Evolutionary conservation across 2,329 filamentous ascomycete genomes (phyloP).

Genomic region (Alternaria viburni): DNA sequence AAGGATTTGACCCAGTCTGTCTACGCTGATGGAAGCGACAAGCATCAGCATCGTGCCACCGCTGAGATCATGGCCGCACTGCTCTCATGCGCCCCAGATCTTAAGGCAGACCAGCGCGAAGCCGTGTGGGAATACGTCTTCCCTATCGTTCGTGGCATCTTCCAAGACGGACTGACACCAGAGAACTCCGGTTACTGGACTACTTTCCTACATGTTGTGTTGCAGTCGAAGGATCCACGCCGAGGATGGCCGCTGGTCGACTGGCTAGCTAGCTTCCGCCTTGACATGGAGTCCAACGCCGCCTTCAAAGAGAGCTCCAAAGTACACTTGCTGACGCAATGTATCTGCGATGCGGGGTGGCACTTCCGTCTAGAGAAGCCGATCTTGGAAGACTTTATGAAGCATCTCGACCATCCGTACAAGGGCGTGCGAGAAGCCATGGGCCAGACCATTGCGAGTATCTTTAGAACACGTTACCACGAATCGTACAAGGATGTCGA

Average conservation of each 20-base stretch:
- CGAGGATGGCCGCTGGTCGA: slow-evolving; percentile 86
- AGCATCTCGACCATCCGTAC: slow-evolving; percentile 95
- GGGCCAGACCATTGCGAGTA: slow-evolving; percentile 83
- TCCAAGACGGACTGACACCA: slow-evolving; percentile 89
- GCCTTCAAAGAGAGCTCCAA: slow-evolving; percentile 99
- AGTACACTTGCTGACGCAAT: slow-evolving; percentile 86
- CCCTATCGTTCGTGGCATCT: slow-evolving; percentile 83
- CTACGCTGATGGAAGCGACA: slow-evolving; percentile 92
- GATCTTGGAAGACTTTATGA: slow-evolving; percentile 85
- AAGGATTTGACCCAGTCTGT: slow-evolving; percentile 78
- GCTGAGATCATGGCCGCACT: slow-evolving; percentile 90
- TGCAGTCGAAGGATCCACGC: slow-evolving; percentile 88
- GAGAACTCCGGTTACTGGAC: slow-evolving; percentile 96
- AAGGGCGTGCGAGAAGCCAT: slow-evolving; percentile 96
- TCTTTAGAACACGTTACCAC: slow-evolving; percentile 90
- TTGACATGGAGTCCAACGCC: slow-evolving; percentile 94
- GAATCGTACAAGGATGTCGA: slow-evolving; percentile 87
- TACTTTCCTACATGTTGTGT: slow-evolving; percentile 86
- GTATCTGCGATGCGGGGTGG: slow-evolving; percentile 89
- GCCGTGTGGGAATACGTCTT: slow-evolving; percentile 88
- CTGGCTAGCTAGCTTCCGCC: slow-evolving; percentile 79
- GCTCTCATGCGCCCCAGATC: slow-evolving; percentile 79
- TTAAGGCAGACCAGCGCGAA: slow-evolving; percentile 73
- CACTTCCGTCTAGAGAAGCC: slow-evolving; percentile 92
- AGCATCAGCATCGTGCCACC: slow-evolving; percentile 95